Evolutionary conservation across 371 early-diverging fungal genomes (phyloP).

Genomic region (Rhizopus delemar): DNA sequence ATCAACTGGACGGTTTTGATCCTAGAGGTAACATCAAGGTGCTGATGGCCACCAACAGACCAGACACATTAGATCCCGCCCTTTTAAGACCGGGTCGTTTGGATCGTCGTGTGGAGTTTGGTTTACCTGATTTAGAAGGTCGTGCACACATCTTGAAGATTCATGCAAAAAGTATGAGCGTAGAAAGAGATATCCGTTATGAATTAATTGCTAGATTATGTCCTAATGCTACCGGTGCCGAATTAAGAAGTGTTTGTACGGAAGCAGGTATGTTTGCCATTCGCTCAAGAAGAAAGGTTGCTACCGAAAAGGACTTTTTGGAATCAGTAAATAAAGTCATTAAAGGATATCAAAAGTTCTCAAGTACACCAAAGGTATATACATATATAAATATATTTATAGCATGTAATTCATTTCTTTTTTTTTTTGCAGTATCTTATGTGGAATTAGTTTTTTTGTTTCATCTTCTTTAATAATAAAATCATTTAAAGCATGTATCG

Average conservation of each 20-base stretch:
- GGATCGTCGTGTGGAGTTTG: conserved; percentile 99
- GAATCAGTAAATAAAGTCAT: conserved; percentile 99
- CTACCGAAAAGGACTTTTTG: conserved; percentile 99
- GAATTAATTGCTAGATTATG: conserved; percentile 95
- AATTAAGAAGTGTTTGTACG: conserved; percentile 99
- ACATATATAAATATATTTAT: background rate
- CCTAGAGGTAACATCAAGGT: conserved; percentile 99
- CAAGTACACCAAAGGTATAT: conserved; percentile 84
- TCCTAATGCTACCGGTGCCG: conserved; percentile 97
- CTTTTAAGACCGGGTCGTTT: conserved; percentile 98
- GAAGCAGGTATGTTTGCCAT: conserved; percentile 99
- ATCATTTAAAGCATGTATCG: background rate
- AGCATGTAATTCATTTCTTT: conserved; percentile 3
- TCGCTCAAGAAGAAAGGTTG: conserved; percentile 97
- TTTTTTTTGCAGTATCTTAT: conserved; percentile 46
- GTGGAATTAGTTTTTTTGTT: conserved; percentile 47
- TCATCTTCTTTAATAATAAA: conserved; percentile 6
- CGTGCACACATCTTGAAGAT: conserved; percentile 98
- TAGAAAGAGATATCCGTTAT: conserved; percentile 97
- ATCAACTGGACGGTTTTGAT: conserved; percentile 99
- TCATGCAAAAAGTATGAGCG: conserved; percentile 99
- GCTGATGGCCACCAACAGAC: conserved; percentile 99
- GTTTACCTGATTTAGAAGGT: conserved; percentile 97
- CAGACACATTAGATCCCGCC: conserved; percentile 98
- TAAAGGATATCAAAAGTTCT: conserved; percentile 98